Conservation (phyloP, 192 early-diverging fungal species). For the Phlyctochytrium planicorne region DNA sequence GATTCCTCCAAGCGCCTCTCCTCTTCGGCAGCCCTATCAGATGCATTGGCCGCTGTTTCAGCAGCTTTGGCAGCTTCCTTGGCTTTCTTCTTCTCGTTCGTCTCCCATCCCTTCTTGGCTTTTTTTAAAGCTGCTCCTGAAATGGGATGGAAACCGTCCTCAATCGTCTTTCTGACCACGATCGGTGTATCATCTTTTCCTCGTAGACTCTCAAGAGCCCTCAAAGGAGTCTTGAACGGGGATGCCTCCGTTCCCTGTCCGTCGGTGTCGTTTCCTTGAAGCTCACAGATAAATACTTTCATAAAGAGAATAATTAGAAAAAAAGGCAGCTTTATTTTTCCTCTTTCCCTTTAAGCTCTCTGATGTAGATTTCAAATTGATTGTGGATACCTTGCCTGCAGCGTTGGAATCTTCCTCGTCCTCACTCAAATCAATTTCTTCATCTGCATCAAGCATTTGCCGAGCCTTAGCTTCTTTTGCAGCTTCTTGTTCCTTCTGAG, state of each 20-base stretch:
- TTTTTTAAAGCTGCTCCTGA: conserved; percentile 94
- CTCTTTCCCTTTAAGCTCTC: conserved; percentile 54
- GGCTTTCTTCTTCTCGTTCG: conserved; percentile 63
- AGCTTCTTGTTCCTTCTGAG: conserved; percentile 71
- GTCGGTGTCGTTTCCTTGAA: conserved; percentile 74
- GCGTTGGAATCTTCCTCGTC: conserved; percentile 41
- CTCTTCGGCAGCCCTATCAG: conserved; percentile 60
- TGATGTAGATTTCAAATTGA: conserved; percentile 83
- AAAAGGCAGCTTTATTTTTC: neutral
- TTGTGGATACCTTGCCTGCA: conserved; percentile 36
- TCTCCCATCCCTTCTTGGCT: conserved; percentile 77
- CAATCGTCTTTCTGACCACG: conserved; percentile 67
- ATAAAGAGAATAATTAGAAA: neutral
- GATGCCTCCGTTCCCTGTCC: conserved; percentile 71
- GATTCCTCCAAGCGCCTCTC: conserved; percentile 76
- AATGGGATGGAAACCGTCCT: conserved; percentile 72
- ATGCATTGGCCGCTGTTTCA: conserved; percentile 50
- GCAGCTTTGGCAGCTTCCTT: conserved; percentile 27
- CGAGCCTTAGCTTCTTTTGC: conserved; percentile 48
- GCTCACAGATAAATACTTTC: conserved; percentile 73
- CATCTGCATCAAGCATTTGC: conserved; percentile 68
- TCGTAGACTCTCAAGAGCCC: conserved; percentile 61
- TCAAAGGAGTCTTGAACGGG: conserved; percentile 77
- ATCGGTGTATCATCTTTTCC: conserved; percentile 54
- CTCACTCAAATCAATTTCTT: conserved; percentile 64